A percentile compares a stretch with the other conserved stretches of the same genome.
Evolutionary conservation across 805 yeast genomes (phyloP).

Genomic region (Wickerhamomyces strasburgensis): DNA sequence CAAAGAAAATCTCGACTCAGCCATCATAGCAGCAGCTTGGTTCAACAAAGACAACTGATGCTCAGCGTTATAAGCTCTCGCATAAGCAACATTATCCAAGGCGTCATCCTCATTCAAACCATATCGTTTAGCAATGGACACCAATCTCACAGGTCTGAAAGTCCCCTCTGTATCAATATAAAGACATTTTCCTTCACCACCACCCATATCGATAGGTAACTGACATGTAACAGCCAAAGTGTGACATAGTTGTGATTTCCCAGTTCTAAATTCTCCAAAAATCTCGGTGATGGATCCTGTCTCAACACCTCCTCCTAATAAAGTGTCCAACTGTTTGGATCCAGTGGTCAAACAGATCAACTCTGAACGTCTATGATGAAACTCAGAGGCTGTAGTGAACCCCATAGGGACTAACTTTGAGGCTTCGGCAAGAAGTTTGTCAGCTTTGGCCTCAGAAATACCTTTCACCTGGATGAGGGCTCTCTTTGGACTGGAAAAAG

Average conservation of each 20-base stretch:
- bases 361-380: conserved; percentile 83
- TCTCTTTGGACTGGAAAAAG: conserved; percentile 56
- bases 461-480: conserved; percentile 77
- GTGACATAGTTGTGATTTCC: conserved; percentile 95
- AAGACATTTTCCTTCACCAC: conserved; percentile 96
- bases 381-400: conserved; percentile 94
- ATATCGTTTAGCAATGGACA: conserved; percentile 85
- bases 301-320: conserved; percentile 94
- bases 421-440: conserved; percentile 75
- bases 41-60: conserved; percentile 84
- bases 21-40: conserved; percentile 94
- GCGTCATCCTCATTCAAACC: conserved; percentile 92
- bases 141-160: conserved; percentile 85
- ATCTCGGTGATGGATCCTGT: conserved; percentile 96
- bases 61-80: conserved; percentile 95
- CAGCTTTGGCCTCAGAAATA: conserved; percentile 93
- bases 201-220: conserved; percentile 93
- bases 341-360: conserved; percentile 94
- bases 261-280: conserved; percentile 96
- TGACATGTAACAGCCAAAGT: conserved; percentile 96
- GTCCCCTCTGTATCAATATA: conserved; percentile 98
- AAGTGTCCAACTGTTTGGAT: conserved; percentile 85
- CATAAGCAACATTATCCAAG: conserved; percentile 95
- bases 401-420: conserved; percentile 90
- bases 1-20: conserved; percentile 84